Percentiles rank a stretch among this genome's conserved stretches.
Conservation (phyloP, 352 stramenopile genomes). For the Globisporangium middletonii region DNA sequence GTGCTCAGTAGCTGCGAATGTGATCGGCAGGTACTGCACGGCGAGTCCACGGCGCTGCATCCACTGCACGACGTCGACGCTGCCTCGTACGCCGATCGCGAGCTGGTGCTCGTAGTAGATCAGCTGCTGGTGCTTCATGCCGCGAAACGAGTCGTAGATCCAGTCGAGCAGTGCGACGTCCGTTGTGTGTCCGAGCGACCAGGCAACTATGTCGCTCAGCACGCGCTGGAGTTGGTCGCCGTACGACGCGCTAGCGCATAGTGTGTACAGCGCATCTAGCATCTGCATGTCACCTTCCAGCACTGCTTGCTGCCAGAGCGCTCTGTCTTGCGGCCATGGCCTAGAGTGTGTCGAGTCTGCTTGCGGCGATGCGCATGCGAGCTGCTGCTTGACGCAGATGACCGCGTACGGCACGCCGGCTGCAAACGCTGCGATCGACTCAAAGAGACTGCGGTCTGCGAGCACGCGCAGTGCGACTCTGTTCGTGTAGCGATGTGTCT, state of each 20-base stretch:
- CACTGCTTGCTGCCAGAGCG: not conserved
- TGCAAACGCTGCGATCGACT: not conserved
- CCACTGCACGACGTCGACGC: conserved; percentile 1
- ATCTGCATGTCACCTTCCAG: not conserved
- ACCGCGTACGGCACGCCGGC: not conserved
- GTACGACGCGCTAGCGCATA: not conserved
- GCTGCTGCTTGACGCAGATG: conserved; percentile 1
- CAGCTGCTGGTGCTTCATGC: not conserved
- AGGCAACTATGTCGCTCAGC: not conserved
- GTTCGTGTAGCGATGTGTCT: not conserved
- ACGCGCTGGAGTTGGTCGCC: not conserved
- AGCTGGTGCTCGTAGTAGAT: not conserved
- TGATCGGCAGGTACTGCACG: not conserved
- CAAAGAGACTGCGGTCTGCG: not conserved
- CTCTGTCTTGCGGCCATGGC: not conserved
- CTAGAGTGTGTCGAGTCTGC: too few relatives aligned
- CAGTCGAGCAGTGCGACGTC: not conserved
- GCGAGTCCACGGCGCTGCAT: not conserved
- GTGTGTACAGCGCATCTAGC: not conserved
- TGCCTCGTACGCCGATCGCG: not conserved
- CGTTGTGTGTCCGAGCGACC: not conserved
- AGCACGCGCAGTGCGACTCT: not conserved
- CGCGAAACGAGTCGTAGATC: not conserved
- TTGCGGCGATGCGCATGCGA: not conserved
- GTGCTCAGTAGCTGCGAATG: conserved; percentile 1